Conservation (phyloP, 2,329 filamentous ascomycete species). For the Paraphaeosphaeria minitans region DNA sequence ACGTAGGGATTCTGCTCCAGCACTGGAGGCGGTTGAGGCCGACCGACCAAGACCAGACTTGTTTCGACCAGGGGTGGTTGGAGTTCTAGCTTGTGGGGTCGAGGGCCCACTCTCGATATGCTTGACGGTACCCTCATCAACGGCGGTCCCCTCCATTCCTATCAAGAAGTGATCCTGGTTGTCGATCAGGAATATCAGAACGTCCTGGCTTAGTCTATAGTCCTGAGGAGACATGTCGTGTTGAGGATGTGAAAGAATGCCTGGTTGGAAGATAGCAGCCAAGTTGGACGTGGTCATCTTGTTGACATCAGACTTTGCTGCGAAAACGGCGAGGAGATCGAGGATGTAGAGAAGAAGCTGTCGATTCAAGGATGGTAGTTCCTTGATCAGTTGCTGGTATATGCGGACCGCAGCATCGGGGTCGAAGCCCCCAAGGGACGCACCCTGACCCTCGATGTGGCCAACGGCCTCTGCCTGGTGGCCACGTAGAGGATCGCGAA, state of each 20-base stretch:
- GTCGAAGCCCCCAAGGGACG: constrained; percentile 76
- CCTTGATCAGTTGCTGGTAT: constrained; percentile 90
- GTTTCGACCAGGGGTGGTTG: constrained; percentile 54
- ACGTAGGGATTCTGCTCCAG: constrained; percentile 82
- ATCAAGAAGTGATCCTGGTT: constrained; percentile 99
- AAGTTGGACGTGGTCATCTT: constrained; percentile 96
- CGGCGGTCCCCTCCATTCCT: constrained; percentile 97
- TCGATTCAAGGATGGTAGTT: constrained; percentile 88
- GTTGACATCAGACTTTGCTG: constrained; percentile 94
- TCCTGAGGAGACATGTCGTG: constrained; percentile 96
- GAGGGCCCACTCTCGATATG: constrained; percentile 72
- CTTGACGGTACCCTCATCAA: constrained; percentile 77
- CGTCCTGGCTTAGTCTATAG: constrained; percentile 93
- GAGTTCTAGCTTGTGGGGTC: constrained; percentile 56
- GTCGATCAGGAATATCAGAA: constrained; percentile 96
- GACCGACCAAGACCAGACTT: constrained; percentile 71
- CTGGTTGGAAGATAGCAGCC: constrained; percentile 96
- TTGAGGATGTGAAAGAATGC: constrained; percentile 88
- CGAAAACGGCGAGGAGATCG: constrained; percentile 93
- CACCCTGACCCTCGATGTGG: constrained; percentile 65
- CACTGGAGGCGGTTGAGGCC: constrained; percentile 70
- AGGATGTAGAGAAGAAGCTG: constrained; percentile 95
- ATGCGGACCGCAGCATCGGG: constrained; percentile 75
- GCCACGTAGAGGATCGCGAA: constrained; percentile 78
- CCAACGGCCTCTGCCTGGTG: constrained; percentile 73